These are phyloP conservation scores for Malassezia sympodialis DNA, from an alignment of 1,284 basidiomycete species.

Conservation along the genomic window DNA sequence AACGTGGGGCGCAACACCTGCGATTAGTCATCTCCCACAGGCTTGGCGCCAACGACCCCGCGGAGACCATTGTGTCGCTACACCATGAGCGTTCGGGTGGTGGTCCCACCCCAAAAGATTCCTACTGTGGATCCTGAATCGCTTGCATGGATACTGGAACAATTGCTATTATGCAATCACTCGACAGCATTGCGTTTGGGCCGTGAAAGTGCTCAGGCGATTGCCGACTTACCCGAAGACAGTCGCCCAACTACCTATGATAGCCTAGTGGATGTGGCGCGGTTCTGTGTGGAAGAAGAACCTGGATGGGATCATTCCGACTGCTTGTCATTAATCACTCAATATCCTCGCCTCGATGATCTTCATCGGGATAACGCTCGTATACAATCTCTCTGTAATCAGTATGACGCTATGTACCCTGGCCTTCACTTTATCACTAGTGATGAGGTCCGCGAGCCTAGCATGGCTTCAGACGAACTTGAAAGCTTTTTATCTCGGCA, in stretches of 20 bases:
- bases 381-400: slow-evolving; percentile 22
- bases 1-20: neutral
- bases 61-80: neutral
- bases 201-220: slow-evolving; percentile 28
- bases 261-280: slow-evolving; percentile 42
- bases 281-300: slow-evolving; percentile 46
- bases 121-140: slow-evolving; percentile 24
- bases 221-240: slow-evolving; percentile 35
- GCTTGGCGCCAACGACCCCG: neutral
- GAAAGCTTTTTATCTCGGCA: slow-evolving; percentile 17
- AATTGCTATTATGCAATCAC: slow-evolving; percentile 24
- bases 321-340: neutral
- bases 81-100: slow-evolving; percentile 5
- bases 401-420: slow-evolving; percentile 40
- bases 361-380: neutral
- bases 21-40: neutral
- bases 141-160: slow-evolving; percentile 28
- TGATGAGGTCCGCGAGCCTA: slow-evolving; percentile 53
- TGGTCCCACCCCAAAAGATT: slow-evolving; percentile 20
- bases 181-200: slow-evolving; percentile 22
- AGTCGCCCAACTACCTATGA: slow-evolving; percentile 40
- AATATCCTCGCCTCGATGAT: neutral
- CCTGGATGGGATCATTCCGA: slow-evolving; percentile 34
- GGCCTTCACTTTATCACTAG: slow-evolving; percentile 42
- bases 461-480: slow-evolving; percentile 31